phyloP scores from a whole-genome alignment of 352 stramenopile species.

The Saprolegnia diclina region DNA sequence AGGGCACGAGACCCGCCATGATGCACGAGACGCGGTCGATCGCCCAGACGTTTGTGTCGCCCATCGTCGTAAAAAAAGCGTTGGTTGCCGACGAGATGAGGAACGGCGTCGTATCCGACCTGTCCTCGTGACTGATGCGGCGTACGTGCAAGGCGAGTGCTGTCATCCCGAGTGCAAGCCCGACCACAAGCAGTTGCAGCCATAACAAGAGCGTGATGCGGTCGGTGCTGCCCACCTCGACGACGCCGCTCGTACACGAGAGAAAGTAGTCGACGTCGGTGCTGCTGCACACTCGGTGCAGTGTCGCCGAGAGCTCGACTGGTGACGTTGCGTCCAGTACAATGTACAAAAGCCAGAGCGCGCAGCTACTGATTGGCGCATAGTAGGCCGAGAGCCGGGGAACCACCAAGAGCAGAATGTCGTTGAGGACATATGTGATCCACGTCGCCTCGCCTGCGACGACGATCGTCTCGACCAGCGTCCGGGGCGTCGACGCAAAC shows the following conservation, averaged over 20 bases:
- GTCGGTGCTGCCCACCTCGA: neutral
- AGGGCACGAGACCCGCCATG: constrained; percentile 2
- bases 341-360: neutral
- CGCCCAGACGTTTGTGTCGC: neutral
- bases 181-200: neutral
- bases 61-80: neutral
- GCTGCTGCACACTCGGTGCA: neutral
- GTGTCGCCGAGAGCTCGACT: neutral
- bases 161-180: neutral
- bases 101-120: neutral
- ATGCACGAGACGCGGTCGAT: constrained; percentile 4
- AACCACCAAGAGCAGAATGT: neutral
- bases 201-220: neutral
- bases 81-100: neutral
- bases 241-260: neutral
- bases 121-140: neutral
- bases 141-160: neutral
- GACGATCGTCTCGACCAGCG: constrained; percentile 6
- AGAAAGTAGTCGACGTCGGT: neutral
- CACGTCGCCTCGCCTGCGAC: constrained; percentile 12
- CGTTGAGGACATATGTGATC: constrained; percentile 17
- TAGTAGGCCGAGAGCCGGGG: neutral
- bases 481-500: neutral
- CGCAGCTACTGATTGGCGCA: neutral
- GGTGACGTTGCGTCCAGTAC: neutral